A percentile compares a stretch with the other conserved stretches of the same genome.
Conservation (phyloP, 169 alveolate species). For the Eimeria nieschulzi region DNA sequence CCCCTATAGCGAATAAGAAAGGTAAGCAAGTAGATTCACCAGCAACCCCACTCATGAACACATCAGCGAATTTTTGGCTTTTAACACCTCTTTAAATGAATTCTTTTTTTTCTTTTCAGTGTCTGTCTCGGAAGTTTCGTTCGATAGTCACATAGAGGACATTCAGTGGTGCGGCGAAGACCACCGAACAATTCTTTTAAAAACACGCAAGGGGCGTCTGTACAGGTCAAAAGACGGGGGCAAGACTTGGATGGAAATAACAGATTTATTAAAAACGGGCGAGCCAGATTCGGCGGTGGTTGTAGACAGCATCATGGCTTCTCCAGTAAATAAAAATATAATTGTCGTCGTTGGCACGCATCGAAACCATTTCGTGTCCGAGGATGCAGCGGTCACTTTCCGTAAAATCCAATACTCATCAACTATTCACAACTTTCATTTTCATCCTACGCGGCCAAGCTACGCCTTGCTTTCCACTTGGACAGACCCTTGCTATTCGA, state of each 20-base stretch:
- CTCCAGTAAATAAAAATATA: slow-evolving; percentile 81
- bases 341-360: slow-evolving; percentile 77
- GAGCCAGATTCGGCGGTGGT: slow-evolving; percentile 21
- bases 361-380: slow-evolving; percentile 77
- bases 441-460: slow-evolving; percentile 80
- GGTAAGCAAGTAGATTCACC: background rate
- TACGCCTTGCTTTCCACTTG: slow-evolving; percentile 80
- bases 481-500: slow-evolving; percentile 80
- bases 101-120: slow-evolving; percentile 40
- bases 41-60: background rate
- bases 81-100: background rate
- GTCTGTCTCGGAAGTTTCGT: slow-evolving; percentile 77
- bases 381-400: slow-evolving; percentile 77
- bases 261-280: slow-evolving; percentile 67
- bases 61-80: background rate
- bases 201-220: slow-evolving; percentile 79
- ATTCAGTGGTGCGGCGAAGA: slow-evolving; percentile 80
- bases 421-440: slow-evolving; percentile 79
- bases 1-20: background rate
- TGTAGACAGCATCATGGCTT: slow-evolving; percentile 75
- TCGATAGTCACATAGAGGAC: slow-evolving; percentile 79
- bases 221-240: slow-evolving; percentile 83
- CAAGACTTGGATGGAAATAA: slow-evolving; percentile 83
- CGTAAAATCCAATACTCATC: slow-evolving; percentile 72
- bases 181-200: slow-evolving; percentile 74